Conservation (phyloP, 192 early-diverging fungal species). For the Globomyces pollinis-pini region DNA sequence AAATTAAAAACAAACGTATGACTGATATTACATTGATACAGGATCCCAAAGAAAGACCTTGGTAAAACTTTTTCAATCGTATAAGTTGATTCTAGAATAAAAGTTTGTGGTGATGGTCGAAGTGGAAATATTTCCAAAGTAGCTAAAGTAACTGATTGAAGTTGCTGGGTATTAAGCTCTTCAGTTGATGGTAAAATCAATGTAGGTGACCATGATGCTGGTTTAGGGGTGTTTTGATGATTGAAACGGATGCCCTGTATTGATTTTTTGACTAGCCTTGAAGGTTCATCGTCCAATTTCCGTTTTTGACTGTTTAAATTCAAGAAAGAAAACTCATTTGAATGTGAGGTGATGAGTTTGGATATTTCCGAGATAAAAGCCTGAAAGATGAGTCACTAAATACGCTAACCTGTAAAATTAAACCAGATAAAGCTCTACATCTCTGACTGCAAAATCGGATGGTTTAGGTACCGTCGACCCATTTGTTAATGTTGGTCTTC, state of each 20-base stretch:
- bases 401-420: not conserved
- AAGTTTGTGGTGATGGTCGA: not conserved
- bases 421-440: not conserved
- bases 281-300: not conserved
- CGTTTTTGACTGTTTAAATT: not conserved
- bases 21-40: conserved; percentile 39
- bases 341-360: not conserved
- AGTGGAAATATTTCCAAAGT: conserved; percentile 11
- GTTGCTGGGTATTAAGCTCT: not conserved
- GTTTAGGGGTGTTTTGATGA: not conserved
- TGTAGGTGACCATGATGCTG: not conserved
- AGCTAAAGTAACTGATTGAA: not conserved
- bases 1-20: conserved; percentile 58
- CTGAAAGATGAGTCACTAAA: not conserved
- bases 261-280: not conserved
- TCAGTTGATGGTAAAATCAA: conserved; percentile 1
- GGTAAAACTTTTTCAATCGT: conserved; percentile 15
- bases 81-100: conserved; percentile 1
- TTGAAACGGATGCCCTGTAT: not conserved
- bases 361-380: not conserved
- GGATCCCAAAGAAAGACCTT: conserved; percentile 45
- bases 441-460: conserved; percentile 1
- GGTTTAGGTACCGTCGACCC: not conserved
- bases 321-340: not conserved
- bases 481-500: conserved; percentile 3